Conservation (phyloP, 495 filamentous ascomycete genomes). For the Aspergillus cristatus region DNA sequence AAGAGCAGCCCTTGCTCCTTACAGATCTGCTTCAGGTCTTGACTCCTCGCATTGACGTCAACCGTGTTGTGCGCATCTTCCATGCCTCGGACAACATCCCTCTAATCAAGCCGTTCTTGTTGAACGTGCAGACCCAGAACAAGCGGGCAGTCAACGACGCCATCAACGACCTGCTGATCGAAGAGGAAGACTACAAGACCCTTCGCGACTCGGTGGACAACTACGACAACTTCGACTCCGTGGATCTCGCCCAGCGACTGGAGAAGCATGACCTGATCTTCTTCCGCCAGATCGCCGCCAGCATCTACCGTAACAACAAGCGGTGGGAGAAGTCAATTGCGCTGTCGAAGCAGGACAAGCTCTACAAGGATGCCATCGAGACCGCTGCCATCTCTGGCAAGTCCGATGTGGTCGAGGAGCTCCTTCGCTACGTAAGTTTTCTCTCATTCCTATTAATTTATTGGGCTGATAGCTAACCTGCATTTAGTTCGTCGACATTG, state of each 20-base stretch:
- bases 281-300: constrained; percentile 97
- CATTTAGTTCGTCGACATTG: constrained; percentile 92
- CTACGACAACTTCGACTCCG: constrained; percentile 96
- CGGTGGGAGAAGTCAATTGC: constrained; percentile 99
- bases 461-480: constrained; percentile 27
- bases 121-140: constrained; percentile 95
- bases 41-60: constrained; percentile 91
- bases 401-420: constrained; percentile 84
- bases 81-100: constrained; percentile 97
- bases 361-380: constrained; percentile 99
- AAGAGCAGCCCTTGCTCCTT: constrained; percentile 89
- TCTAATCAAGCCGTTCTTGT: constrained; percentile 96
- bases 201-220: constrained; percentile 95
- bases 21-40: constrained; percentile 91
- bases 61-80: constrained; percentile 97
- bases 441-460: background rate
- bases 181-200: constrained; percentile 99
- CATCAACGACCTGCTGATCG: constrained; percentile 96
- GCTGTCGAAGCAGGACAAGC: constrained; percentile 96
- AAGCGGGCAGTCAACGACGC: constrained; percentile 97
- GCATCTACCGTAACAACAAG: constrained; percentile 99
- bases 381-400: constrained; percentile 93
- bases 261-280: constrained; percentile 97
- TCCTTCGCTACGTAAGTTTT: constrained; percentile 84
- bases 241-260: constrained; percentile 87